These are phyloP conservation scores for Verticillium klebahnii DNA, from an alignment of 2,329 filamentous ascomycete genomes.

Conservation along the genomic window DNA sequence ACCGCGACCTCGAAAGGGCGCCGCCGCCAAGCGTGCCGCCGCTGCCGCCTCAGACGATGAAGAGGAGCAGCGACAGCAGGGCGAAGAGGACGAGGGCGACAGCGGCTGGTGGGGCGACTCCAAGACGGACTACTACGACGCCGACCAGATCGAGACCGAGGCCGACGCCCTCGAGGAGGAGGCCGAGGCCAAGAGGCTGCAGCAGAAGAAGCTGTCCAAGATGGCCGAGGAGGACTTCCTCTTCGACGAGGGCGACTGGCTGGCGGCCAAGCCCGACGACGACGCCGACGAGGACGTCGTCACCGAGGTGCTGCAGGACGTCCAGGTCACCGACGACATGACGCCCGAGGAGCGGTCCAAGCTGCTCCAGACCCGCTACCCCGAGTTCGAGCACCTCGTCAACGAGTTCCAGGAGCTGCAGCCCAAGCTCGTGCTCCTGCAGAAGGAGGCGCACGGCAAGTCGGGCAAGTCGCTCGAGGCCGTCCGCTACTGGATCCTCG, in stretches of 20 bases:
- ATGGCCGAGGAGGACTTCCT: constrained; percentile 92
- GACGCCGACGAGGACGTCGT: constrained; percentile 58
- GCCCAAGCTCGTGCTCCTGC: constrained; percentile 54
- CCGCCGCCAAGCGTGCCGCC: constrained; percentile 38
- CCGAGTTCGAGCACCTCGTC: constrained; percentile 83
- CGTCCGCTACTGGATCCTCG: constrained; percentile 74
- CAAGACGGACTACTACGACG: constrained; percentile 88
- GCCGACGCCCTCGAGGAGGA: constrained; percentile 83
- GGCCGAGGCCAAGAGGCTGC: constrained; percentile 78
- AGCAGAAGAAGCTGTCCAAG: constrained; percentile 83
- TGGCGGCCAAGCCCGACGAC: constrained; percentile 49
- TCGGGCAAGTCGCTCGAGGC: constrained; percentile 51
- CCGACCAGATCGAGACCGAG: constrained; percentile 65
- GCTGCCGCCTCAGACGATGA: constrained; percentile 57
- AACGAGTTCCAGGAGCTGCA: constrained; percentile 76
- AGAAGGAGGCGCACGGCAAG: constrained; percentile 51
- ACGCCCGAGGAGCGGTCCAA: constrained; percentile 66
- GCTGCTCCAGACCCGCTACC: constrained; percentile 76
- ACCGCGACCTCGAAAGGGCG: constrained; percentile 13
- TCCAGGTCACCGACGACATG: constrained; percentile 80
- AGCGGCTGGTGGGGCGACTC: constrained; percentile 81
- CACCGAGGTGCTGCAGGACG: constrained; percentile 79
- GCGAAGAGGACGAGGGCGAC: constrained; percentile 52
- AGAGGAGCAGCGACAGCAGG: constrained; percentile 43
- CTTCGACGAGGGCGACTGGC: constrained; percentile 87